Evolutionary conservation across 1,139 yeast species (phyloP).

Genomic region (Scheffersomyces parashehatae): DNA sequence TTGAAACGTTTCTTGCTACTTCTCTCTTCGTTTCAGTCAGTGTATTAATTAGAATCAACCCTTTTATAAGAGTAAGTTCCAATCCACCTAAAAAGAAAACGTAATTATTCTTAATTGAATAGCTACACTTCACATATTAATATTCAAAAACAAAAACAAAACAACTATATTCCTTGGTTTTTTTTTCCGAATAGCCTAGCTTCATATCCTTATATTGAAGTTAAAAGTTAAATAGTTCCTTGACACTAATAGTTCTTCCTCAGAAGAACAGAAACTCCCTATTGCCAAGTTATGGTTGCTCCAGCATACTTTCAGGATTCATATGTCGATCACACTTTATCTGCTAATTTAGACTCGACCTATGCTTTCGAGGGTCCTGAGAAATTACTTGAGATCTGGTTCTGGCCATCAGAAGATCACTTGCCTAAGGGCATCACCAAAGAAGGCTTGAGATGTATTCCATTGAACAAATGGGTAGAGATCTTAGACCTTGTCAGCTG

Average conservation of each 20-base stretch:
- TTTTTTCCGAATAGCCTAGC: constrained; percentile 1
- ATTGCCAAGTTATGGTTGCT: constrained; percentile 36
- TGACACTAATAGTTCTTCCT: no score
- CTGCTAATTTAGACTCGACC: constrained; percentile 81
- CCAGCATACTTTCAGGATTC: constrained; percentile 48
- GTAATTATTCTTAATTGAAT: not conserved
- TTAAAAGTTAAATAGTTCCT: no score
- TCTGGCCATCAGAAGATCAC: constrained; percentile 46
- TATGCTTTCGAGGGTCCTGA: constrained; percentile 98
- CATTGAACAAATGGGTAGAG: constrained; percentile 66
- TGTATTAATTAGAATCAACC: constrained; percentile 15
- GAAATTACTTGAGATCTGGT: constrained; percentile 89
- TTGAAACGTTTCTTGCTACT: constrained; percentile 55
- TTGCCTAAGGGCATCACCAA: constrained; percentile 36
- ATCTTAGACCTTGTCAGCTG: constrained; percentile 83
- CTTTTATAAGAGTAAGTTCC: constrained; percentile 44
- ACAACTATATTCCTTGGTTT: constrained; percentile 1
- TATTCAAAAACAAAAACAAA: constrained; percentile 6
- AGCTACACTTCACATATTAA: constrained; percentile 5
- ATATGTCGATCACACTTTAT: constrained; percentile 73
- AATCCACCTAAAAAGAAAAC: constrained; percentile 34
- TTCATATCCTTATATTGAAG: not conserved
- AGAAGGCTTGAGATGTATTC: constrained; percentile 64
- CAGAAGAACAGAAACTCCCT: no score
- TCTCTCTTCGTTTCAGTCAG: constrained; percentile 47